Evolutionary conservation across 129 eudicot species (phyloP), one percentile per base, ranked within the genome.

Genomic region (Lonicera japonica): DNA sequence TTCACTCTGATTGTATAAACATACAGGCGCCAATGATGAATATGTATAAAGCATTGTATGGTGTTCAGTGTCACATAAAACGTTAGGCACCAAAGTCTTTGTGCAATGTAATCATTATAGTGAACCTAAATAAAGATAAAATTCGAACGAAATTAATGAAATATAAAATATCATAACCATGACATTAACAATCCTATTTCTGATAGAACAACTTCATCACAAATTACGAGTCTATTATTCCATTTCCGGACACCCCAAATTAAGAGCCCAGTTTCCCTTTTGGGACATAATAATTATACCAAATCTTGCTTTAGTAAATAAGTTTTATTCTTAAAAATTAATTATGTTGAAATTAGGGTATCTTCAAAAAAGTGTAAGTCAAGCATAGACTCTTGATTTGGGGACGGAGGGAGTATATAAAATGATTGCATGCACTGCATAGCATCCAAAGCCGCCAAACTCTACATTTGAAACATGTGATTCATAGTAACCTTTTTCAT

Each of bases 401-500:
- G n/a, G 50, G 50, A 43, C 14, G 50, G 13, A 43, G 50, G 50
- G 13, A 43, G 13, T 43, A 43, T 10, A 4, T 10, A 29, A 45
- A 15, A 15, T 15, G 14, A 45, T 15, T 45, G 51, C 14, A 45
- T 45, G n/a, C n/a, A 45, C 51, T 45, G 3, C n/a, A 45, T 45
- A 1, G 51, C 14, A 10, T 12, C 17, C 48, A 17, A 48, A 51
- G 48, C 58, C 56, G 23, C 39, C 60, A 65, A 39, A 41, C 12
- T 43, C 18, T 21, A 41, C 19, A 5, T 34, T 55, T 12, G 22
- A 23, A 70, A 14, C 16, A 10, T 13, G 14, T n/a, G 17, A 51
- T 8, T 15, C 36, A 12, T 19, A 19, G 0, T 65, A 63, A 87
- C 98, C 95, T 82, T 79, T 77, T 87, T 87, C 86, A 82, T 25